Evolutionary conservation across 306 rosid genomes (phyloP).

Genomic region (apple (Malus domestica)): DNA sequence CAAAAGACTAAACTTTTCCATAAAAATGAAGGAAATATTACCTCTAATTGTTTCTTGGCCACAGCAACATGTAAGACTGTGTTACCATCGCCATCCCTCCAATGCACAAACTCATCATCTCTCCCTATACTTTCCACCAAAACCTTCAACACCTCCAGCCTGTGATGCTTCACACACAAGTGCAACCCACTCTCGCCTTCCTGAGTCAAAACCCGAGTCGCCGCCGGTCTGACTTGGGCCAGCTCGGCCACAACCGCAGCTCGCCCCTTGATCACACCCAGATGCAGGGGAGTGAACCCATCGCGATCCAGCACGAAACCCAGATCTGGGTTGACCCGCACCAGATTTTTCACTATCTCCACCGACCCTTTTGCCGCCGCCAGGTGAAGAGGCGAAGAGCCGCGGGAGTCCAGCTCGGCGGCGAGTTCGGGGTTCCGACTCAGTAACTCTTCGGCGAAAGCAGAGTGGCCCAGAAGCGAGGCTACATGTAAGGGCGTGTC

Average conservation of each 20-base stretch:
- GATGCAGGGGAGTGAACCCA: slow-evolving; percentile 27
- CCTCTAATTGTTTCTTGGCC: slow-evolving; percentile 21
- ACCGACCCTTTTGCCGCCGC: slow-evolving; percentile 24
- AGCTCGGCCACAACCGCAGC: slow-evolving; percentile 18
- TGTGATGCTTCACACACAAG: slow-evolving; percentile 21
- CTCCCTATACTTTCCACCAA: slow-evolving; percentile 14
- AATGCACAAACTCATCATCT: slow-evolving; percentile 20
- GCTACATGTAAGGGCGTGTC: slow-evolving; percentile 25
- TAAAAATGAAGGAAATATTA: neutral
- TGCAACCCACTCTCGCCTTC: slow-evolving; percentile 17
- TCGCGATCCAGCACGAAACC: slow-evolving; percentile 11
- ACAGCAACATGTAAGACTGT: slow-evolving; percentile 22
- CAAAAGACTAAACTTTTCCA: neutral
- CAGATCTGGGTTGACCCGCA: slow-evolving; percentile 14
- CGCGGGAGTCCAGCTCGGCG: neutral
- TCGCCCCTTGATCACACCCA: slow-evolving; percentile 26
- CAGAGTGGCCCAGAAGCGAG: slow-evolving; percentile 19
- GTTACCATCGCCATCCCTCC: slow-evolving; percentile 21
- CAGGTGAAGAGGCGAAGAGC: slow-evolving; percentile 21
- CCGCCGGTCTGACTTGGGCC: slow-evolving; percentile 10
- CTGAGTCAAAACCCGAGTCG: slow-evolving; percentile 8
- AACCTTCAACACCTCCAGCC: slow-evolving; percentile 21
- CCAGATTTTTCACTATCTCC: slow-evolving; percentile 15
- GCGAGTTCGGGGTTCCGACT: slow-evolving; percentile 10
- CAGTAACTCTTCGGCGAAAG: slow-evolving; percentile 15